A percentile compares a stretch with the other conserved stretches of the same genome.
These are phyloP conservation scores for Saccharomycopsis oosterbeekiorum DNA, from an alignment of 805 yeast genomes.

Conservation along the genomic window DNA sequence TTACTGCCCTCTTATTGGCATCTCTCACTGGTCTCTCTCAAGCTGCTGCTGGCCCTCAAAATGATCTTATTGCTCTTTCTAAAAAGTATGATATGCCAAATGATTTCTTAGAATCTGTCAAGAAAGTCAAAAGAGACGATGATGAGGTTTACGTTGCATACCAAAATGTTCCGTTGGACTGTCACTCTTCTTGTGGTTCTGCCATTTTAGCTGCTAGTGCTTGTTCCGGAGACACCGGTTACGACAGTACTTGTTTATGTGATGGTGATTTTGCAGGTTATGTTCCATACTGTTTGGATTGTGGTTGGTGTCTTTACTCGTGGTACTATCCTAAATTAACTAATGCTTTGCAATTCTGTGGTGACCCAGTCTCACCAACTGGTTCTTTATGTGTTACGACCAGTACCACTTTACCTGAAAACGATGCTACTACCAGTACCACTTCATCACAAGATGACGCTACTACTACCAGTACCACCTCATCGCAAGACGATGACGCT, in stretches of 20 bases:
- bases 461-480: not conserved
- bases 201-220: slow-evolving; percentile 26
- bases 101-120: slow-evolving; percentile 9
- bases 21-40: not conserved
- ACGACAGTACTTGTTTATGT: slow-evolving; percentile 23
- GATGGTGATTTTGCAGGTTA: slow-evolving; percentile 19
- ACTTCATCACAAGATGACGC: not conserved
- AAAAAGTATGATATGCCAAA: slow-evolving; percentile 5
- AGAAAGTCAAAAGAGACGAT: slow-evolving; percentile 10
- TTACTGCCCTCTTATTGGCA: slow-evolving; percentile 1
- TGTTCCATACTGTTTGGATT: slow-evolving; percentile 26
- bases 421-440: not conserved
- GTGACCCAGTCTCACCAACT: slow-evolving; percentile 25
- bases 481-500: not conserved
- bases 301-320: slow-evolving; percentile 32
- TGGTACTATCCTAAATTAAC: slow-evolving; percentile 26
- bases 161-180: slow-evolving; percentile 23
- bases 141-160: not conserved
- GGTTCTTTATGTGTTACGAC: slow-evolving; percentile 24
- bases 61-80: slow-evolving; percentile 3
- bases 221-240: slow-evolving; percentile 23
- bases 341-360: slow-evolving; percentile 25
- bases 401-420: slow-evolving; percentile 10
- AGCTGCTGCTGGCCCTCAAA: slow-evolving; percentile 12
- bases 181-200: slow-evolving; percentile 29